Base-by-base conservation (phyloP, 2,329 filamentous ascomycete genomes). In the Tetracladium maxilliforme region DNA sequence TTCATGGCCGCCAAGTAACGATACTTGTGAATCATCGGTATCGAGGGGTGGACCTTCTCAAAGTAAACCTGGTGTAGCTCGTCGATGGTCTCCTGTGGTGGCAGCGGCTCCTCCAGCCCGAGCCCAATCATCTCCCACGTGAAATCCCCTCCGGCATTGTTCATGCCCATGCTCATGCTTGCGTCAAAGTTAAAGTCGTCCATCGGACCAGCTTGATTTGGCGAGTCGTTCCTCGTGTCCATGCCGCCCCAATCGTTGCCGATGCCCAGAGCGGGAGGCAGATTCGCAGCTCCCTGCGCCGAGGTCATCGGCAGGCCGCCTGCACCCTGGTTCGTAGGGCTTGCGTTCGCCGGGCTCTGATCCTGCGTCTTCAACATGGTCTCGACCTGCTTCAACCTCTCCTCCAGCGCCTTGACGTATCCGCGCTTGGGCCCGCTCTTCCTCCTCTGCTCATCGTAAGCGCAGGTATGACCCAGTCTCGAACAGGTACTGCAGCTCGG, bases 341-440 rank as follows among this genome's bases (percentile, higher is more conserved):
- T 26, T 34, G 30, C 16, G 26, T 29, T 16, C 30, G 33, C 25
- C 31, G 28, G 8, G 28, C 29, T 12, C 9, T 62, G 51, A 27
- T 82, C 78, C 44, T 92, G 78, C 6, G 70, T 81, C 54, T 87
- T 92, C 32, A 94, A 58, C 28, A 94, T 56, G 3, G 79, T 90
- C 58, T 94, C 87, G 28, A 95, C 86, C 63, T 94, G 86, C 48
- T 87, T 86, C 43, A 98, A 56, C 48, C 90, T 70, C 47, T 92
- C 86, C 52, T 95, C 90, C 38, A 95, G 55, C 31, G 44, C 44
- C 51, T 77, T 79, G 30, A 79, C 73, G 48, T 79, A 79, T 31
- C 73, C 73, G 44, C 73, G 55, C 49, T 78, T 79, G 4, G 73
- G 73, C 5, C 73, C 72, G 39, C 72, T 77, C 57, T 78, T 78